These are phyloP conservation scores for Diaporthe ampelina DNA, from an alignment of 2,329 filamentous ascomycete genomes.

Conservation along the genomic window DNA sequence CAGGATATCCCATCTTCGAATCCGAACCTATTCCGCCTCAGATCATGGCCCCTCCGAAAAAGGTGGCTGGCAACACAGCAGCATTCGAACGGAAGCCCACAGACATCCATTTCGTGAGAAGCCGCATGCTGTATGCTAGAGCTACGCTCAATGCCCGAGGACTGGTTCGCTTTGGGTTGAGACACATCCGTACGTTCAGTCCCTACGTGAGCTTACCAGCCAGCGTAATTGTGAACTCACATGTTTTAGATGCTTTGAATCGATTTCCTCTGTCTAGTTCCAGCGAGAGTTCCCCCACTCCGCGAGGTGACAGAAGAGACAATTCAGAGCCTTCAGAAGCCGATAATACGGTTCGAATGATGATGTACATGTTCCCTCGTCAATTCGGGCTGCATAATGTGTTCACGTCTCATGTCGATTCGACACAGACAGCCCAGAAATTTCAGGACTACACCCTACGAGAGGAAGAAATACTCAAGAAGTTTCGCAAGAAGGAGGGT, in stretches of 20 bases:
- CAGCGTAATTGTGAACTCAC: neutral
- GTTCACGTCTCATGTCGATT: conserved; percentile 81
- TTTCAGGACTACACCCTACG: conserved; percentile 89
- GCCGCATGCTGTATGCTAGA: conserved; percentile 87
- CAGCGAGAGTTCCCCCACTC: conserved; percentile 33
- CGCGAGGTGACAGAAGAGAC: neutral
- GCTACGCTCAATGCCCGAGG: conserved; percentile 78
- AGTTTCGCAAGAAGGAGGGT: conserved; percentile 49
- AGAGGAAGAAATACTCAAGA: conserved; percentile 80
- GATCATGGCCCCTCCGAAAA: neutral
- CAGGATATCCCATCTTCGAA: conserved; percentile 40
- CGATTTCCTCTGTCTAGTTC: conserved; percentile 64
- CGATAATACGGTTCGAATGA: conserved; percentile 74
- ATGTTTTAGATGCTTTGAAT: conserved; percentile 80
- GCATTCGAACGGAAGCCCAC: conserved; percentile 55
- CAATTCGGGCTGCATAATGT: conserved; percentile 94
- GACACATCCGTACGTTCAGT: conserved; percentile 80
- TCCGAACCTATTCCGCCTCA: conserved; percentile 16
- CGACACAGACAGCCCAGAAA: conserved; percentile 75
- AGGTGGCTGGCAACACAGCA: conserved; percentile 27
- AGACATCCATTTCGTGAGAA: conserved; percentile 82
- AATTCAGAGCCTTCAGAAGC: conserved; percentile 51
- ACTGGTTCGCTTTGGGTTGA: conserved; percentile 79
- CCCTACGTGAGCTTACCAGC: neutral
- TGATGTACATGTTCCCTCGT: conserved; percentile 94